Conservation (phyloP, 176 grass and related monocot genomes). For the Paspalum notatum region DNA sequence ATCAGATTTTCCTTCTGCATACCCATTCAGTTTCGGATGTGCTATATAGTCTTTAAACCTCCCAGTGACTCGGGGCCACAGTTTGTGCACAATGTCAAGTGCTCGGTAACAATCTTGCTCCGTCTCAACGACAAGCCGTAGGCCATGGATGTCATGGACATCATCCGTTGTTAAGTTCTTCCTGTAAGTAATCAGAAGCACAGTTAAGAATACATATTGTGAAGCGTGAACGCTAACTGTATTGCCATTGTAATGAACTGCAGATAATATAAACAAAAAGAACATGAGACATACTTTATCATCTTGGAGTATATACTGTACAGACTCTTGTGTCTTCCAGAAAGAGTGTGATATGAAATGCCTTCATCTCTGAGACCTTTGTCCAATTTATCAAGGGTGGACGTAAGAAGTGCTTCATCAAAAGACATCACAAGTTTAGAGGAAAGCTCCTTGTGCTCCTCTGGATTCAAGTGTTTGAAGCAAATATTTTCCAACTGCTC, state of each 20-base stretch:
- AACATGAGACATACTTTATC: constrained; percentile 60
- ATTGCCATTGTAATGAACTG: constrained; percentile 21
- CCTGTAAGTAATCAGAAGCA: constrained; percentile 46
- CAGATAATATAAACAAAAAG: constrained; percentile 27
- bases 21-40: constrained; percentile 87
- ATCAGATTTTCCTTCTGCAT: neutral
- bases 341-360: constrained; percentile 66
- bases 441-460: constrained; percentile 70
- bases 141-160: constrained; percentile 91
- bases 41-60: constrained; percentile 93
- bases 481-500: constrained; percentile 91
- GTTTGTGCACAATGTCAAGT: constrained; percentile 67
- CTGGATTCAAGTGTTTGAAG: constrained; percentile 84
- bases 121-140: constrained; percentile 84
- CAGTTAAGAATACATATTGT: constrained; percentile 16
- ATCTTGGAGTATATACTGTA: constrained; percentile 90
- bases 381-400: constrained; percentile 61
- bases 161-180: constrained; percentile 81
- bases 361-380: constrained; percentile 68
- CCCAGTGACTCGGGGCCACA: constrained; percentile 69
- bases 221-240: neutral
- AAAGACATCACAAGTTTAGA: constrained; percentile 68
- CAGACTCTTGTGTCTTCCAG: constrained; percentile 88
- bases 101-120: constrained; percentile 84
- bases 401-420: constrained; percentile 70